These are phyloP conservation scores for Metschnikowia continentalis DNA, from an alignment of 805 yeast species.

Conservation along the genomic window DNA sequence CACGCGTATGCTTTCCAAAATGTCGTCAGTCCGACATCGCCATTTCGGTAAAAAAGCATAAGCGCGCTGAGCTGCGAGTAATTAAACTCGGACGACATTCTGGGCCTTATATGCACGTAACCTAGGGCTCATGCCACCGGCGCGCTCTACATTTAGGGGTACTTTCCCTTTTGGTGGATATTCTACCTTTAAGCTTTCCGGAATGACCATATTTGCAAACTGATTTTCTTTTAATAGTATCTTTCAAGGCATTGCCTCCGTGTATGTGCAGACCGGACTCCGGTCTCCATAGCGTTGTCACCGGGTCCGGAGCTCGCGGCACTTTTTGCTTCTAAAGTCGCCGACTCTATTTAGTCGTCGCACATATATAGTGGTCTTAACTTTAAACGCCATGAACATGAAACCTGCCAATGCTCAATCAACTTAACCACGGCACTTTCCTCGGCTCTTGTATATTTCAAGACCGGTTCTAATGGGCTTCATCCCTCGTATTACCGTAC, in stretches of 20 bases:
- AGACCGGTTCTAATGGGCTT: background rate
- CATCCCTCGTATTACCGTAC: too few species aligned
- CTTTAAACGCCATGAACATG: background rate
- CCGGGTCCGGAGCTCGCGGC: background rate
- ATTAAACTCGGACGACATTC: background rate
- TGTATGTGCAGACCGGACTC: too few species aligned
- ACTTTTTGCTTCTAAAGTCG: background rate
- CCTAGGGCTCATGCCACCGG: background rate
- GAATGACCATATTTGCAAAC: too few species aligned
- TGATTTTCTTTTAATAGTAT: too few species aligned
- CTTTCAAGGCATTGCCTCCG: too few species aligned
- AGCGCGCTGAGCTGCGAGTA: background rate
- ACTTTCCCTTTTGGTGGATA: background rate
- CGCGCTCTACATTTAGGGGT: background rate
- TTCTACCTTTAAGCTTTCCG: background rate
- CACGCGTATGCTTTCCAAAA: background rate
- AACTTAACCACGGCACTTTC: background rate
- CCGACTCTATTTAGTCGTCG: background rate
- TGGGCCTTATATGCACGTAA: background rate
- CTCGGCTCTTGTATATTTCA: background rate
- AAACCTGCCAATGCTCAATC: background rate
- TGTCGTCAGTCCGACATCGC: background rate
- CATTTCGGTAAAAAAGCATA: background rate
- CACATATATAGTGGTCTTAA: background rate
- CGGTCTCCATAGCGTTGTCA: too few species aligned